These are phyloP conservation scores for Podaxis sp. DNA, from an alignment of 768 basidiomycete species.

Conservation along the genomic window DNA sequence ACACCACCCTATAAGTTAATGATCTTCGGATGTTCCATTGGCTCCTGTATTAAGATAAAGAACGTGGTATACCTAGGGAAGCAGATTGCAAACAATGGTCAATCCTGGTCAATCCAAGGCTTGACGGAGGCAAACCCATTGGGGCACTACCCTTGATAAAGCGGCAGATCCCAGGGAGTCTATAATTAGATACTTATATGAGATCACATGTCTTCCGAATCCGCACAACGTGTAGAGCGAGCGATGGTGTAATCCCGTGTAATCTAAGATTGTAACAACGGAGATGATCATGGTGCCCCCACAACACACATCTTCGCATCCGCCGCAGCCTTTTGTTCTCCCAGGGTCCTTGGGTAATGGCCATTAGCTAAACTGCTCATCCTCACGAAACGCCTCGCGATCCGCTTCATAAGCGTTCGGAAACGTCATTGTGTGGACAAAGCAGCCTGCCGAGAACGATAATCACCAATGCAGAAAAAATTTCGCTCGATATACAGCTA, in stretches of 20 bases:
- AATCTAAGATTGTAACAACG: background rate
- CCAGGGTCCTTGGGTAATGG: background rate
- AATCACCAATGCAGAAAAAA: background rate
- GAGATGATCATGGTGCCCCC: background rate
- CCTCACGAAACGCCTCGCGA: background rate
- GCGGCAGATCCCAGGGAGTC: background rate
- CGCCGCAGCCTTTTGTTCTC: background rate
- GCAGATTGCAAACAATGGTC: background rate
- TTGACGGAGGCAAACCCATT: background rate
- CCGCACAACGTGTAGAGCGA: background rate
- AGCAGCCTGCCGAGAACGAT: background rate
- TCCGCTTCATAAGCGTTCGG: background rate
- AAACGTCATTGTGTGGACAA: slow-evolving; percentile 1
- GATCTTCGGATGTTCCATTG: background rate
- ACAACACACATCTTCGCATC: background rate
- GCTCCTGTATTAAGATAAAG: background rate
- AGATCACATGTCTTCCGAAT: background rate
- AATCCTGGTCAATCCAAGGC: background rate
- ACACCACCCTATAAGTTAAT: background rate
- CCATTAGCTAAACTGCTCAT: background rate
- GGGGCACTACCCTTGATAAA: background rate
- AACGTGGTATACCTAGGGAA: background rate
- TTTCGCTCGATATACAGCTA: background rate
- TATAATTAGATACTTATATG: background rate
- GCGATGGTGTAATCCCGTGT: background rate